phyloP scores from a whole-genome alignment of 192 early-diverging fungal genomes.

The Podila epigama region DNA sequence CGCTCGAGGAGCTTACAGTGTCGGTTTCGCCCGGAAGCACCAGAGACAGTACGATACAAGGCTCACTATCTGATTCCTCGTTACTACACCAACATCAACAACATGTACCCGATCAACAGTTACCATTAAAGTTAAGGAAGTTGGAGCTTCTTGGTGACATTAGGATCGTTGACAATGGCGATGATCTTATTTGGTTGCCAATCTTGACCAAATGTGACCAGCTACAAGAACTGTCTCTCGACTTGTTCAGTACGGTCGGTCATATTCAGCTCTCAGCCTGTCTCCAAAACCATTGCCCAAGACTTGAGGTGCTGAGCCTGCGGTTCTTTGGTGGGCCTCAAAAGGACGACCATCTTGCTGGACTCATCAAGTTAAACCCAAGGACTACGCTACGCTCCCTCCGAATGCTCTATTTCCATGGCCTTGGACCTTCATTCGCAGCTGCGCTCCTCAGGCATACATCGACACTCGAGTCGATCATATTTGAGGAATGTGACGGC shows the following conservation, averaged over 20 bases:
- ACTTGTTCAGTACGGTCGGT: slow-evolving; percentile 6
- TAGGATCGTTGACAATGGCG: too few relatives aligned
- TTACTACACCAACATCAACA: neutral
- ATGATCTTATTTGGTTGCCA: slow-evolving; percentile 22
- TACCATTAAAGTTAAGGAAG: slow-evolving; percentile 7
- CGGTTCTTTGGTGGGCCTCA: slow-evolving; percentile 22
- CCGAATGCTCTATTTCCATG: slow-evolving; percentile 31
- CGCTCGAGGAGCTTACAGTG: slow-evolving; percentile 21
- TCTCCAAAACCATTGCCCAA: slow-evolving; percentile 11
- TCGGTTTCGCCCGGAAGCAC: slow-evolving; percentile 32
- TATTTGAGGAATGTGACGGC: slow-evolving; percentile 38
- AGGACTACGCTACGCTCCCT: slow-evolving; percentile 8
- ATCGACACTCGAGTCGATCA: slow-evolving; percentile 10
- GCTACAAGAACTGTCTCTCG: neutral
- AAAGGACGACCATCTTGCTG: slow-evolving; percentile 18
- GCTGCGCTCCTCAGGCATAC: slow-evolving; percentile 23
- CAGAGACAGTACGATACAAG: neutral
- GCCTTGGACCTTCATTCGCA: slow-evolving; percentile 19
- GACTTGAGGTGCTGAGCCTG: slow-evolving; percentile 10
- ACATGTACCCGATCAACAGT: neutral
- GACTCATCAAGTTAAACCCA: slow-evolving; percentile 9
- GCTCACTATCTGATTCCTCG: neutral
- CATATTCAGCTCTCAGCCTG: slow-evolving; percentile 4
- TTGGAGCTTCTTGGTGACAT: slow-evolving; percentile 24
- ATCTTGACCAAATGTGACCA: slow-evolving; percentile 4